A percentile compares a stretch with the other conserved stretches of the same genome.
phyloP scores from a whole-genome alignment of 1,284 basidiomycete genomes.

The Sporisorium scitamineum region DNA sequence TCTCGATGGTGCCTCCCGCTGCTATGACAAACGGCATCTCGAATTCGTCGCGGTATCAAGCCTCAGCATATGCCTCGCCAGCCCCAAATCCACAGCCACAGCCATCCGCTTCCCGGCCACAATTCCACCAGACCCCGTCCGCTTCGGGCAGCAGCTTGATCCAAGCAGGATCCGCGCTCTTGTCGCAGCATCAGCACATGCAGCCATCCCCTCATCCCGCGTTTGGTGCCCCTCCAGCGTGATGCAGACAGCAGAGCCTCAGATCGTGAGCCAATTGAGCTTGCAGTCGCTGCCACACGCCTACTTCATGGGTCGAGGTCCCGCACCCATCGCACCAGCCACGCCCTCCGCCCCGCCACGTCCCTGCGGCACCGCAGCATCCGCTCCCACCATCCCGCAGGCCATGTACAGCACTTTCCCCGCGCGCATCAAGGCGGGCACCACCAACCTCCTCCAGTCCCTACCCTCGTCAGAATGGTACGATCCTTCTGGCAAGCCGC shows the following conservation, averaged over 20 bases:
- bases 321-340: slow-evolving; percentile 32
- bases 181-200: slow-evolving; percentile 26
- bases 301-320: slow-evolving; percentile 29
- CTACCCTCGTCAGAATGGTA: slow-evolving; percentile 70
- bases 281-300: slow-evolving; percentile 25
- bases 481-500: slow-evolving; percentile 37
- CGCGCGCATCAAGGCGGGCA: slow-evolving; percentile 90
- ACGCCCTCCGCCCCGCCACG: slow-evolving; percentile 35
- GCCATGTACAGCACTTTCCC: slow-evolving; percentile 86
- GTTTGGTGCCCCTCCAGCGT: slow-evolving; percentile 9
- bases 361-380: slow-evolving; percentile 35
- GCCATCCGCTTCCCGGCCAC: slow-evolving; percentile 4
- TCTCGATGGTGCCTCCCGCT: slow-evolving; percentile 15
- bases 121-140: slow-evolving; percentile 24
- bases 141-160: slow-evolving; percentile 24
- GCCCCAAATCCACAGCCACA: slow-evolving; percentile 17
- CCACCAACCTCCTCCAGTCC: slow-evolving; percentile 91
- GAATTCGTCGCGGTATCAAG: slow-evolving; percentile 34
- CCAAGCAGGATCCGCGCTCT: slow-evolving; percentile 16
- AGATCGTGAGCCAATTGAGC: slow-evolving; percentile 15
- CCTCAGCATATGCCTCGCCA: slow-evolving; percentile 20
- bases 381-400: slow-evolving; percentile 72
- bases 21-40: slow-evolving; percentile 33
- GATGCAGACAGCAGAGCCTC: slow-evolving; percentile 10
- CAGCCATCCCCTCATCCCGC: slow-evolving; percentile 8